A percentile compares a stretch with the other conserved stretches of the same genome.
phyloP scores from a whole-genome alignment of 2,329 filamentous ascomycete species.

The Fusarium verrucosum region DNA sequence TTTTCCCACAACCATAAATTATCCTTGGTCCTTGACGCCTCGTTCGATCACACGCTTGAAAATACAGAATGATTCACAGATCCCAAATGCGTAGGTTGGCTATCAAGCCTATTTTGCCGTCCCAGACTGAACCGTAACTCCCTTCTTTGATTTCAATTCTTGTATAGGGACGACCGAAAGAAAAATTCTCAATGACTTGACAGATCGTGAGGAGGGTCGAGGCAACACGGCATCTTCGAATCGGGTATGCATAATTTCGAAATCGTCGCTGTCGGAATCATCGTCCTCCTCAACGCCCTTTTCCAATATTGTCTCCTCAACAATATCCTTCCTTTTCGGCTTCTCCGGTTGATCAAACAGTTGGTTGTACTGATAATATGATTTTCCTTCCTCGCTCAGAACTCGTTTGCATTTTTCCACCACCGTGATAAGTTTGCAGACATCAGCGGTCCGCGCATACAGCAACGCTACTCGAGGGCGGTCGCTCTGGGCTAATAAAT shows the following conservation, averaged over 20 bases:
- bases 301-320: conserved; percentile 57
- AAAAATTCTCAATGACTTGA: conserved; percentile 68
- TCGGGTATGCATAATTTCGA: conserved; percentile 66
- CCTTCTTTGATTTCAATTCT: conserved; percentile 61
- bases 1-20: background rate
- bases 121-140: conserved; percentile 59
- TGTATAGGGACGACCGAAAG: conserved; percentile 64
- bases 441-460: conserved; percentile 60
- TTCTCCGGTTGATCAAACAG: conserved; percentile 59
- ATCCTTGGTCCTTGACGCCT: conserved; percentile 15
- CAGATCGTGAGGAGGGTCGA: conserved; percentile 54
- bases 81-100: background rate
- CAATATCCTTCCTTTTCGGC: conserved; percentile 46
- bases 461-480: conserved; percentile 55
- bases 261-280: conserved; percentile 55
- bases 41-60: background rate
- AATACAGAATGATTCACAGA: background rate
- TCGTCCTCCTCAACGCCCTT: conserved; percentile 33
- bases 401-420: conserved; percentile 71
- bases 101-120: conserved; percentile 39
- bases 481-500: conserved; percentile 51
- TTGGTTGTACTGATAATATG: conserved; percentile 67
- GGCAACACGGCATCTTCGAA: conserved; percentile 64
- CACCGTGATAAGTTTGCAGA: conserved; percentile 74
- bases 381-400: conserved; percentile 56